Evolutionary conservation across 2,329 filamentous ascomycete species (phyloP), one percentile per base, ranked within the genome.

Genomic region (Pyrenophora tritici-repentis): DNA sequence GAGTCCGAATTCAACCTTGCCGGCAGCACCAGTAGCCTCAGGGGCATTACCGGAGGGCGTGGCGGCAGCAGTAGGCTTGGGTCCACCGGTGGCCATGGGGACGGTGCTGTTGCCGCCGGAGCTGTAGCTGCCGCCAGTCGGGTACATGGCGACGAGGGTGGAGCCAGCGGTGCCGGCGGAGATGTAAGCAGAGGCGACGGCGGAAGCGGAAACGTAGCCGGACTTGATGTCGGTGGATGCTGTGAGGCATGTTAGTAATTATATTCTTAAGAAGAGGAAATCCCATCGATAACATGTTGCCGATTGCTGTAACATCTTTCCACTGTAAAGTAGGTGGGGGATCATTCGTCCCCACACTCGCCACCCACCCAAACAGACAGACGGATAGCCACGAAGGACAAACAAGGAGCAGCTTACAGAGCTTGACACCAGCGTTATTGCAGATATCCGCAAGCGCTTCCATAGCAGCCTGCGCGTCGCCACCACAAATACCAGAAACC

Each of bases 381-480:
- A n/a, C n/a, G n/a, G n/a, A n/a, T n/a, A n/a, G n/a, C n/a, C n/a
- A n/a, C n/a, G n/a, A n/a, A n/a, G n/a, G n/a, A n/a, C n/a, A n/a
- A n/a, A n/a, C n/a, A n/a, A n/a, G n/a, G n/a, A n/a, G n/a, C n/a
- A n/a, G n/a, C n/a, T 18, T 65, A 71, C 68, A 53, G 53, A 70
- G 59, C 56, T 70, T 55, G 14, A 68, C 63, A 7, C 61, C 65
- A 31, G 51, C 53, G 3, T 47, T 56, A 17, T 65, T 63, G 51
- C 68, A 71, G 31, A 68, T 58, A 29, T 69, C 68, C 1, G 63
- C 59, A 12, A 70, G 56, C 31, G 66, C 67, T 4, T 38, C 52
- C 51, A 71, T 45, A 13, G 68, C 68, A 24, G 55, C 58, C 42
- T 59, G 40, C 2, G 60, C 56, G 9, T 55, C 39, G 43, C 65